Evolutionary conservation across 2,329 filamentous ascomycete species (phyloP), one percentile per base, ranked within the genome.

Genomic region (Orbilia blumenaviensis): DNA sequence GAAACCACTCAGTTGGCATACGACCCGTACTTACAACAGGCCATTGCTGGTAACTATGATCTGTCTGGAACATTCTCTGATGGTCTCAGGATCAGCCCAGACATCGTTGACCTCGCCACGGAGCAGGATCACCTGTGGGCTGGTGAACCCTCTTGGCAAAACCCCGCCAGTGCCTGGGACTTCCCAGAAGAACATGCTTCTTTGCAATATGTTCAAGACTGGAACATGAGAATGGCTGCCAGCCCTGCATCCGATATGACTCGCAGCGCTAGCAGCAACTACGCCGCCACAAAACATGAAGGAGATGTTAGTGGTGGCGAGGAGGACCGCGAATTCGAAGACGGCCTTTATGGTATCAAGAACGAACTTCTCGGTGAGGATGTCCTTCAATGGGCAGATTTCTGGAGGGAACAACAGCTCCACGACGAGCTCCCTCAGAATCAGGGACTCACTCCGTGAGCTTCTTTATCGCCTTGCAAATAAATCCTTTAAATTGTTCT

Each of bases 241-340:
- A 76, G 72, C 60, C 72, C 72, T 2, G 72, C 72, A 25, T 76
- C 72, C 27, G 72, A 76, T 36, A 76, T 76, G 72, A 76, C 72
- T 34, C 72, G 72, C 50, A 76, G 72, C 50, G 72, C 60, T 6
- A 76, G 72, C 72, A 76, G 72, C 67, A 72, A 66, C 58, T 76
- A 76, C 58, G 34, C 72, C 14, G 48, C 48, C n/a, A 48, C 64
- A 48, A 76, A 76, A 27, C 72, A 69, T 32, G 72, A 76, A 54
- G 64, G 72, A 27, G 72, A 76, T 60, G 34, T 69, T 32, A 76
- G 72, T 60, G 72, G 72, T n/a, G 63, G 72, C 58, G 72, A 76
- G 29, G 72, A 76, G 41, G 72, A 76, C 60, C 72, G 72, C 72
- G 72, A 76, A 58, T 76, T 76, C 42, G 72, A 76, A 66, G 72